Evolutionary conservation across 148 eudicot species (phyloP).

Genomic region (Vaccinium corymbosum): DNA sequence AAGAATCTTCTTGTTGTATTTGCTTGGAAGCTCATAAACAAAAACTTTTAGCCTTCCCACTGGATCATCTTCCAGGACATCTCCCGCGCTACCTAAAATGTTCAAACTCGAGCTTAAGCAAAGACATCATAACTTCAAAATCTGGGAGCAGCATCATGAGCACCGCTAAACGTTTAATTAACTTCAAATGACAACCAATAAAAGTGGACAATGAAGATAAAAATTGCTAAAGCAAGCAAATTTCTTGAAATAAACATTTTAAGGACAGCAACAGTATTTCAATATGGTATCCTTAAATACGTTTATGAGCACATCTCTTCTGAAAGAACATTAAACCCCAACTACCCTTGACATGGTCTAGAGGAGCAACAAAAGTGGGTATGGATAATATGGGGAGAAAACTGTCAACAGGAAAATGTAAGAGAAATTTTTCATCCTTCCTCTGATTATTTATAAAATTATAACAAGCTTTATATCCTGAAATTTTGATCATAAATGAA

Average conservation of each 20-base stretch:
- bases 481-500: background rate
- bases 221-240: background rate
- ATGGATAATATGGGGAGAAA: background rate
- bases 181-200: background rate
- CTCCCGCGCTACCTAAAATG: slow-evolving; percentile 88
- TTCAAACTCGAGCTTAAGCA: slow-evolving; percentile 10
- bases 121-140: background rate
- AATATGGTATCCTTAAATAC: background rate
- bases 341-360: background rate
- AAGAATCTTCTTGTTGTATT: slow-evolving; percentile 92
- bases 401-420: background rate
- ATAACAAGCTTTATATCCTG: background rate
- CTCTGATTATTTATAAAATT: background rate
- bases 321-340: slow-evolving; percentile 3
- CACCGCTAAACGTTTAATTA: background rate
- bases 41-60: slow-evolving; percentile 93
- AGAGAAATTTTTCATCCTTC: background rate
- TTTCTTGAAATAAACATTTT: background rate
- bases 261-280: background rate
- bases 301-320: background rate
- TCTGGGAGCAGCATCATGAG: background rate
- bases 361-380: background rate
- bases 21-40: slow-evolving; percentile 97
- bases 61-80: slow-evolving; percentile 96
- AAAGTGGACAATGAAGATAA: background rate